Evolutionary conservation across 345 rosid species (phyloP).

Genomic region (Brassica nigra): DNA sequence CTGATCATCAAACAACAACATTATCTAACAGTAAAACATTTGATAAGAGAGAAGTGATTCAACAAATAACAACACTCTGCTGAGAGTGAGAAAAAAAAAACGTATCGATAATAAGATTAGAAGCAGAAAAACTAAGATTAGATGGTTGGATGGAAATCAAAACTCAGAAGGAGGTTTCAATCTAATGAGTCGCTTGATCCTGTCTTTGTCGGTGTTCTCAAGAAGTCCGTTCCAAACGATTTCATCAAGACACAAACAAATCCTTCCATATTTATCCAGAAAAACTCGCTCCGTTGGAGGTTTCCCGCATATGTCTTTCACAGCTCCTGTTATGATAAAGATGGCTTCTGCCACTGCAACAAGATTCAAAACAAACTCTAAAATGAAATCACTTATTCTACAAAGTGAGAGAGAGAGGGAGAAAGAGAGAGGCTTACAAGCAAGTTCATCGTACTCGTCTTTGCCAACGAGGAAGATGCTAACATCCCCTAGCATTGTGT

Average conservation of each 20-base stretch:
- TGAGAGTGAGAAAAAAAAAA: not conserved
- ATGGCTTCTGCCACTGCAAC: slow-evolving; percentile 87
- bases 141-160: slow-evolving; percentile 42
- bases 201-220: slow-evolving; percentile 85
- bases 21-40: not conserved
- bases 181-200: slow-evolving; percentile 77
- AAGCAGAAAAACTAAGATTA: no score
- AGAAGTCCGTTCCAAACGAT: slow-evolving; percentile 81
- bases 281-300: slow-evolving; percentile 94
- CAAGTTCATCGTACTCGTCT: slow-evolving; percentile 98
- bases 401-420: not conserved
- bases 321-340: slow-evolving; percentile 77
- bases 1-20: slow-evolving; percentile 17
- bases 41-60: slow-evolving; percentile 10
- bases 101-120: not conserved
- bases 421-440: slow-evolving; percentile 56
- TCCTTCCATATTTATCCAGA: slow-evolving; percentile 92
- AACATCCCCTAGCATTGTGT: slow-evolving; percentile 92
- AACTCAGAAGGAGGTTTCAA: slow-evolving; percentile 86
- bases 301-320: slow-evolving; percentile 92
- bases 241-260: slow-evolving; percentile 89
- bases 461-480: slow-evolving; percentile 87
- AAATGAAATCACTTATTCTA: slow-evolving; percentile 12
- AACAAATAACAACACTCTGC: slow-evolving; percentile 5
- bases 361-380: slow-evolving; percentile 9